These are phyloP conservation scores for Paramecium tetraurelia DNA, from an alignment of 73 alveolate species.

Conservation along the genomic window DNA sequence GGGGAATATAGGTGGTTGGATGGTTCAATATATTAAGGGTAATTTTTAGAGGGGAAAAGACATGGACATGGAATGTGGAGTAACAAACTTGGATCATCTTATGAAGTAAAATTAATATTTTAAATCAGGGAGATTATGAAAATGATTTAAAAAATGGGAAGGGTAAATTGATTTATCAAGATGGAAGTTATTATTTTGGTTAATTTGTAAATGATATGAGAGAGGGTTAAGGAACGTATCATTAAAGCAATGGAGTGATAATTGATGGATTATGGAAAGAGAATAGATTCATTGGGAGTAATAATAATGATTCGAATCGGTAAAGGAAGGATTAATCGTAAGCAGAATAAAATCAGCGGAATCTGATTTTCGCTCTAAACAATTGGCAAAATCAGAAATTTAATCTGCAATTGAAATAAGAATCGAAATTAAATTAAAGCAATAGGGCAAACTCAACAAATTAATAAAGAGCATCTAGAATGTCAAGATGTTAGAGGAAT, in stretches of 20 bases:
- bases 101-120: neutral
- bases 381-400: neutral
- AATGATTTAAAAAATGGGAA: neutral
- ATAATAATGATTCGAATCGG: neutral
- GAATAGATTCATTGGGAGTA: neutral
- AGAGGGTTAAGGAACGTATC: neutral
- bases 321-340: neutral
- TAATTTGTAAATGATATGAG: neutral
- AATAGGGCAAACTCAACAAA: neutral
- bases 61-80: slow-evolving; percentile 75
- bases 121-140: slow-evolving; percentile 1
- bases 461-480: neutral
- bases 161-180: neutral
- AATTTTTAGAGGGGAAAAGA: slow-evolving; percentile 68
- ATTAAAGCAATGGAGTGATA: neutral
- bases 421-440: neutral
- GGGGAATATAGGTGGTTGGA: slow-evolving; percentile 78
- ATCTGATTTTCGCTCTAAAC: neutral
- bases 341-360: neutral
- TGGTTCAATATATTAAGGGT: slow-evolving; percentile 69
- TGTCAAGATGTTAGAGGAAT: neutral
- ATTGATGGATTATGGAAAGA: neutral
- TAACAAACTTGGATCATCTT: neutral
- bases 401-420: neutral
- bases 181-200: neutral